Evolutionary conservation across 768 basidiomycete species (phyloP).

Genomic region (Russula dissimulans): DNA sequence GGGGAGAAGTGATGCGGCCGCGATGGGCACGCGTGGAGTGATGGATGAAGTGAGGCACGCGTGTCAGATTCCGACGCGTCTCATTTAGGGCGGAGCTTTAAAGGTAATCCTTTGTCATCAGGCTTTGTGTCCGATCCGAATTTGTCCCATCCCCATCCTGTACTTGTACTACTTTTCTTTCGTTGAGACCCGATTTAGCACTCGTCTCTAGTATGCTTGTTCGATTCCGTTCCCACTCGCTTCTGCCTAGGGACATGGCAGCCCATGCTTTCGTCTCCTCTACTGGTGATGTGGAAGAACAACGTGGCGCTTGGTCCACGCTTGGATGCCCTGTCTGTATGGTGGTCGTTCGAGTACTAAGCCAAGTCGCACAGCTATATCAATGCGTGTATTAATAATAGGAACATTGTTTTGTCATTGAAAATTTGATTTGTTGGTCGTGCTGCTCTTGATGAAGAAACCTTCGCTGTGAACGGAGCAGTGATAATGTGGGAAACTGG

Average conservation of each 20-base stretch:
- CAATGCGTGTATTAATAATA: neutral
- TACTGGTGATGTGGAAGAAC: constrained; percentile 68
- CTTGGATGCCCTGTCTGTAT: constrained; percentile 49
- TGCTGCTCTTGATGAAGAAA: neutral
- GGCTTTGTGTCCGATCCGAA: no score
- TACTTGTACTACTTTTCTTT: neutral
- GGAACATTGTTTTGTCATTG: neutral
- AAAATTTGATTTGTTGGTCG: neutral
- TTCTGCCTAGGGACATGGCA: constrained; percentile 71
- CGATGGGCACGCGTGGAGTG: constrained; percentile 8
- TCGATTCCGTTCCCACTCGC: constrained; percentile 42
- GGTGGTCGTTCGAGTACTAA: constrained; percentile 77
- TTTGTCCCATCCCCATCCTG: no score
- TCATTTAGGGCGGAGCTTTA: constrained; percentile 11
- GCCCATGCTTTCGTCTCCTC: constrained; percentile 62
- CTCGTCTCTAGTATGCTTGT: neutral
- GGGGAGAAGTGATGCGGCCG: constrained; percentile 1
- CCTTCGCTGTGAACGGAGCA: constrained; percentile 5
- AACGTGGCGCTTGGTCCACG: constrained; percentile 54
- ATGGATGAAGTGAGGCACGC: neutral
- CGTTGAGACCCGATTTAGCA: no score
- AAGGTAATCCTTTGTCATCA: neutral
- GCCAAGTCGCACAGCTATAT: constrained; percentile 38
- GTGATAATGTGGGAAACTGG: constrained; percentile 4
- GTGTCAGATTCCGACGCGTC: neutral